Percentiles rank a stretch among this genome's conserved stretches.
Evolutionary conservation across 768 basidiomycete species (phyloP).

Genomic region (Multifurca ochricompacta): DNA sequence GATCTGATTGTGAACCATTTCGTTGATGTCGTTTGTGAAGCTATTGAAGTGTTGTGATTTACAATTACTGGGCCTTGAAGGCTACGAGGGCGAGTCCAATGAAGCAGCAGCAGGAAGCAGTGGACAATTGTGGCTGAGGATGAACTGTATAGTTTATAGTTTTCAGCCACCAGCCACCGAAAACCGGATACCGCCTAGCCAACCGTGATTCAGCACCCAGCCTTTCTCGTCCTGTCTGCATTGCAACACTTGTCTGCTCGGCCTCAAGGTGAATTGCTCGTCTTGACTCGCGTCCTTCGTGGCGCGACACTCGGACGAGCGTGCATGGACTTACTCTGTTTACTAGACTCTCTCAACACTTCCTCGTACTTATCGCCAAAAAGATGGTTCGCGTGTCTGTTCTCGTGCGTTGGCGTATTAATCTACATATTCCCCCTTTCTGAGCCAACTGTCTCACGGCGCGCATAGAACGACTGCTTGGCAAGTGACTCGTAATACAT

Average conservation of each 20-base stretch:
- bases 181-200: too few relatives aligned
- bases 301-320: constrained; percentile 83
- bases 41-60: constrained; percentile 24
- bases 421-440: not conserved
- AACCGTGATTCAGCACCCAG: too few relatives aligned
- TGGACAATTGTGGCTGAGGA: constrained; percentile 28
- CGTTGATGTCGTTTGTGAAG: constrained; percentile 23
- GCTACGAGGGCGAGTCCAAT: too few relatives aligned
- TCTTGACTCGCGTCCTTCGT: constrained; percentile 71
- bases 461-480: constrained; percentile 52
- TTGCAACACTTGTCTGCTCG: constrained; percentile 22
- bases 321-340: constrained; percentile 29
- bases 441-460: not conserved
- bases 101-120: too few relatives aligned
- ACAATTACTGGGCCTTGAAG: too few relatives aligned
- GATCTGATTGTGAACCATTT: constrained; percentile 40
- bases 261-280: constrained; percentile 44
- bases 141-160: constrained; percentile 31
- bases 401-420: constrained; percentile 37
- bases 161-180: constrained; percentile 22
- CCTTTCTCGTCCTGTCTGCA: not conserved
- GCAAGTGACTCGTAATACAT: constrained; percentile 25
- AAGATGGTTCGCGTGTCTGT: constrained; percentile 90
- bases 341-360: constrained; percentile 20
- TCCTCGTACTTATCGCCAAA: constrained; percentile 24